These are phyloP conservation scores for Fusarium nygamai DNA, from an alignment of 2,329 filamentous ascomycete genomes.

Conservation along the genomic window DNA sequence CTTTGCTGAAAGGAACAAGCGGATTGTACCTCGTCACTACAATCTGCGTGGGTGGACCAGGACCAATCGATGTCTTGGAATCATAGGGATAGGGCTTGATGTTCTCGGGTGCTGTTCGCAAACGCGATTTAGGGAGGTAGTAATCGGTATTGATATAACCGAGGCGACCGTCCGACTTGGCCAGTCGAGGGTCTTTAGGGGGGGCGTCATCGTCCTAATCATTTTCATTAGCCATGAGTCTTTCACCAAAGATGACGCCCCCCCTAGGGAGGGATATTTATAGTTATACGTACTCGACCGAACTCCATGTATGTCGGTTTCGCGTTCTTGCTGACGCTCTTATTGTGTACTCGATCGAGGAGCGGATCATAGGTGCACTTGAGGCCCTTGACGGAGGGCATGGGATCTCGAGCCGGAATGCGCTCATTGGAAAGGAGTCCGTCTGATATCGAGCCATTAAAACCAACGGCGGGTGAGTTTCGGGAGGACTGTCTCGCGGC, in stretches of 20 bases:
- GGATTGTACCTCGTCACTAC: conserved; percentile 98
- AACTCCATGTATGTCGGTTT: conserved; percentile 72
- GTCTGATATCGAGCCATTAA: conserved; percentile 50
- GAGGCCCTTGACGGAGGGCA: conserved; percentile 63
- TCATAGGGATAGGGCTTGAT: conserved; percentile 86
- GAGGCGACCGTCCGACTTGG: conserved; percentile 68
- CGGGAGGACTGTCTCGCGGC: conserved; percentile 42
- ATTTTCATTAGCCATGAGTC: conserved; percentile 66
- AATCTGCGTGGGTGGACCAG: conserved; percentile 88
- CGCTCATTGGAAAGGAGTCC: conserved; percentile 51
- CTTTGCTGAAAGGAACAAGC: conserved; percentile 80
- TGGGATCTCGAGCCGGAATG: conserved; percentile 66
- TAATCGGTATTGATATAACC: conserved; percentile 76
- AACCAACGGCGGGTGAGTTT: conserved; percentile 43
- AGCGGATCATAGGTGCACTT: conserved; percentile 71
- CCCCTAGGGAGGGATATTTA: conserved; percentile 56
- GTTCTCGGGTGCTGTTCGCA: conserved; percentile 79
- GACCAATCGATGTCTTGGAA: conserved; percentile 82
- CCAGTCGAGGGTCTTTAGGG: conserved; percentile 84
- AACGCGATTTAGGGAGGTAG: conserved; percentile 75
- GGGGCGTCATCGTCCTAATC: conserved; percentile 81
- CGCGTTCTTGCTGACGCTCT: conserved; percentile 63
- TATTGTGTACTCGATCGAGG: conserved; percentile 61
- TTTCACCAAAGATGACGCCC: conserved; percentile 68
- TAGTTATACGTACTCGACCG: conserved; percentile 70